Evolutionary conservation across 305 asterid genomes (phyloP).

Genomic region (Ruellia speciosa): DNA sequence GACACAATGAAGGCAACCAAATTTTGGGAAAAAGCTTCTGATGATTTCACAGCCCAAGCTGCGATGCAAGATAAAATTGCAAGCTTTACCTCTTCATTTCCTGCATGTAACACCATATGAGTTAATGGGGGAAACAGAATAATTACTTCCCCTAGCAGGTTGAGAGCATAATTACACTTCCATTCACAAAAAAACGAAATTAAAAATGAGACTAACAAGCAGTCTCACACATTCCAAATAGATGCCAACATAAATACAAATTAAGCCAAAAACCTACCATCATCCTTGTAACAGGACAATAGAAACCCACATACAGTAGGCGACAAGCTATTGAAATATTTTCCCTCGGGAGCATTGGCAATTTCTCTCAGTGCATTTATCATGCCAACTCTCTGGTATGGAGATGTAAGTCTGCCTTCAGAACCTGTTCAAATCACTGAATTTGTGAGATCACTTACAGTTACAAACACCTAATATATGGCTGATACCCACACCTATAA

Average conservation of each 20-base stretch:
- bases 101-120: conserved; percentile 38
- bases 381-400: conserved; percentile 95
- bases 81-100: conserved; percentile 94
- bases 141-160: conserved; percentile 10
- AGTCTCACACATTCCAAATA: conserved; percentile 12
- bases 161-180: conserved; percentile 19
- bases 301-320: conserved; percentile 64
- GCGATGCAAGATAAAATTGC: conserved; percentile 75
- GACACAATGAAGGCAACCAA: conserved; percentile 51
- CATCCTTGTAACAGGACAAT: conserved; percentile 78
- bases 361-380: conserved; percentile 68
- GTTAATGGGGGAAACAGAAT: conserved; percentile 7
- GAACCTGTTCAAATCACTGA: conserved; percentile 57
- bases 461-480: conserved; percentile 14
- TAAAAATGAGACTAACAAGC: conserved; percentile 9
- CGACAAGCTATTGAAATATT: conserved; percentile 62
- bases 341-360: conserved; percentile 83
- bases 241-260: conserved; percentile 6
- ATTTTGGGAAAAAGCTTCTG: conserved; percentile 51
- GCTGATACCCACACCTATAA: conserved; percentile 17
- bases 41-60: conserved; percentile 75
- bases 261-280: conserved; percentile 50
- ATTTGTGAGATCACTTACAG: conserved; percentile 21
- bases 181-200: conserved; percentile 8
- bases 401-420: conserved; percentile 94